A percentile compares a stretch with the other conserved stretches of the same genome.
Conservation (phyloP, 345 rosid species). For the Raphanus sativus region DNA sequence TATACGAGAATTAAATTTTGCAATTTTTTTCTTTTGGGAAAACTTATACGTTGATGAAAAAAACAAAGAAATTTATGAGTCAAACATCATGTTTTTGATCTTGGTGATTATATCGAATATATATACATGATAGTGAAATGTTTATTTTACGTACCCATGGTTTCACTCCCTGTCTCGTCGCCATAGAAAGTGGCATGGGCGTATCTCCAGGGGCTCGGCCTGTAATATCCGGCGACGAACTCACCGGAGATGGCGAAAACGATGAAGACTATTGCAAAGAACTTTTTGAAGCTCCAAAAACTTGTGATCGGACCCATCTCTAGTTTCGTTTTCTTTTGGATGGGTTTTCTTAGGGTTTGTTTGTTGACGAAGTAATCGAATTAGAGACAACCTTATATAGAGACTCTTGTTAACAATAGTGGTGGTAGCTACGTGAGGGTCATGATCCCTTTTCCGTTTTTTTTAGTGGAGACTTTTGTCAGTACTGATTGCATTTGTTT, state of each 20-base stretch:
- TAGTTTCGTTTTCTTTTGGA: background rate
- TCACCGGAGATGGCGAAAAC: conserved; percentile 31
- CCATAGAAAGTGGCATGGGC: conserved; percentile 81
- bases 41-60: too few relatives aligned
- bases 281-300: conserved; percentile 47
- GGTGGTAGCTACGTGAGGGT: conserved; percentile 41
- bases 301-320: conserved; percentile 27
- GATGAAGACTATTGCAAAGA: conserved; percentile 27
- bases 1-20: background rate
- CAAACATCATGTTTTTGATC: background rate
- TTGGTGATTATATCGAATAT: background rate
- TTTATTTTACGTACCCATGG: conserved; percentile 48
- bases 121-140: background rate
- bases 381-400: conserved; percentile 29
- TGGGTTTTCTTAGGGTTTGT: background rate
- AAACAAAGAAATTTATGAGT: background rate
- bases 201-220: conserved; percentile 51
- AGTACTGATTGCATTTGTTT: conserved; percentile 32
- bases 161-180: conserved; percentile 60
- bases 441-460: conserved; percentile 16
- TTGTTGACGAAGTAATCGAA: conserved; percentile 26
- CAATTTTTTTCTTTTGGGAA: too few relatives aligned
- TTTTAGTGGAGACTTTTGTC: conserved; percentile 31
- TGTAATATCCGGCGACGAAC: conserved; percentile 38
- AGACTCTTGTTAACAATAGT: background rate